Evolutionary conservation across 306 rosid genomes (phyloP), one percentile per base, ranked within the genome.

Genomic region (Dalbergia cultrata): DNA sequence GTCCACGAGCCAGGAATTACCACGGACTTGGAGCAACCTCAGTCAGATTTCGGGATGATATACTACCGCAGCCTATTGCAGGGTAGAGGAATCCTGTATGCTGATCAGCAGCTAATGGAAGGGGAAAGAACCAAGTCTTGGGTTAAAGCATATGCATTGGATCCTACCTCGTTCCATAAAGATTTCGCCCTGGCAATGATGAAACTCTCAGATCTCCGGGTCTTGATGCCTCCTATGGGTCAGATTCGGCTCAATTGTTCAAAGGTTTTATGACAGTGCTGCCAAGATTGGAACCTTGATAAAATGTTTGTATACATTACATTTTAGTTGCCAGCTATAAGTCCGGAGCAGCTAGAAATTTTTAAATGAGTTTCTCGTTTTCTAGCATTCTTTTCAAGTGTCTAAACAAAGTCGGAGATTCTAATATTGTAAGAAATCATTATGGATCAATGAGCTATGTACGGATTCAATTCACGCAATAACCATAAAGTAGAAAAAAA

Each of bases 131-230:
- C 80, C 7, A 83, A 44, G 58, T 72, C 75, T 16, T 81, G 86
- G 88, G 76, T 75, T 66, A 72, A 69, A 71, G 81, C 80, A 44
- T 82, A 85, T 72, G 89, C 87, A 69, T 50, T 62, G 4, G 49
- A 82, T 67, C 63, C 74, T 68, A 77, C 78, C 31, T 70, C 80
- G 67, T 89, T 89, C 67, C 72, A 31, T 19, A 77, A 12, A 56
- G 60, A 86, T 60, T 88, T 86, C 18, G 67, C 90, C 63, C 35
- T 54, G 52, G 85, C 77, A 75, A 86, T 80, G 84, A 86, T 86
- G 79, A 86, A 86, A 75, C 90, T 82, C 76, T 80, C 85, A 6
- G 71, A 84, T 70, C 87, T 79, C 60, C 83, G 16, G 14, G 87
- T 86, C 63, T 77, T 87, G 85, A 87, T 81, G 50, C 47, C 9